Conservation (phyloP, 2,329 filamentous ascomycete genomes). For the Pyrenophora tritici-repentis region DNA sequence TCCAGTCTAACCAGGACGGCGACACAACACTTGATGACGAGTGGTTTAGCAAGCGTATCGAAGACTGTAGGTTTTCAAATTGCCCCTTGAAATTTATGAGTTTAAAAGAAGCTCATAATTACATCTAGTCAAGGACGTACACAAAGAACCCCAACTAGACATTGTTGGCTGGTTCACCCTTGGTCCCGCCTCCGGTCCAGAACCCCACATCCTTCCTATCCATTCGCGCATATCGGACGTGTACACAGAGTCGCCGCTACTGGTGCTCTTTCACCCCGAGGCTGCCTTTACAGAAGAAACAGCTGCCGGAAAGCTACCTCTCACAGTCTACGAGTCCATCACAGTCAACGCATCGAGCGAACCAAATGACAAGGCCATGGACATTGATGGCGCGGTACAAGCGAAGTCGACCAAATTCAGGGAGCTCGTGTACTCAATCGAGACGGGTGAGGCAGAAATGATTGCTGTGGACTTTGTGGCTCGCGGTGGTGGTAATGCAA, state of each 20-base stretch:
- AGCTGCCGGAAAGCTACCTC: constrained; percentile 78
- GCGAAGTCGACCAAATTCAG: constrained; percentile 69
- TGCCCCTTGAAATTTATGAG: not conserved
- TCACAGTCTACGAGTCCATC: constrained; percentile 89
- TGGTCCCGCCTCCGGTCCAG: constrained; percentile 72
- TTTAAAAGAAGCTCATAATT: constrained; percentile 8
- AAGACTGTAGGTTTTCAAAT: constrained; percentile 71
- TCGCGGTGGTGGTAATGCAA: constrained; percentile 79
- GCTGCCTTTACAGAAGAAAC: constrained; percentile 57
- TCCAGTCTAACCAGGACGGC: constrained; percentile 53
- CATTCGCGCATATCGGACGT: constrained; percentile 75
- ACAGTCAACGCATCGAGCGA: constrained; percentile 39
- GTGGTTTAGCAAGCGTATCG: constrained; percentile 78
- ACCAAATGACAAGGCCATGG: constrained; percentile 49
- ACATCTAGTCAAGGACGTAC: constrained; percentile 77
- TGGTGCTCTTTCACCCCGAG: constrained; percentile 83
- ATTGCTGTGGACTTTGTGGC: constrained; percentile 95
- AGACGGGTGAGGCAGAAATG: constrained; percentile 96
- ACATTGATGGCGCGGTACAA: constrained; percentile 68
- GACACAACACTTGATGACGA: constrained; percentile 66
- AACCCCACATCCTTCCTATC: constrained; percentile 69
- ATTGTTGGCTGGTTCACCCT: constrained; percentile 93
- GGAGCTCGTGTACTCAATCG: constrained; percentile 82
- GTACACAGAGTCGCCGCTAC: constrained; percentile 83
- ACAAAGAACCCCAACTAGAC: constrained; percentile 77